Conservation (phyloP, 2,329 filamentous ascomycete genomes). For the Periconia macrospinosa region DNA sequence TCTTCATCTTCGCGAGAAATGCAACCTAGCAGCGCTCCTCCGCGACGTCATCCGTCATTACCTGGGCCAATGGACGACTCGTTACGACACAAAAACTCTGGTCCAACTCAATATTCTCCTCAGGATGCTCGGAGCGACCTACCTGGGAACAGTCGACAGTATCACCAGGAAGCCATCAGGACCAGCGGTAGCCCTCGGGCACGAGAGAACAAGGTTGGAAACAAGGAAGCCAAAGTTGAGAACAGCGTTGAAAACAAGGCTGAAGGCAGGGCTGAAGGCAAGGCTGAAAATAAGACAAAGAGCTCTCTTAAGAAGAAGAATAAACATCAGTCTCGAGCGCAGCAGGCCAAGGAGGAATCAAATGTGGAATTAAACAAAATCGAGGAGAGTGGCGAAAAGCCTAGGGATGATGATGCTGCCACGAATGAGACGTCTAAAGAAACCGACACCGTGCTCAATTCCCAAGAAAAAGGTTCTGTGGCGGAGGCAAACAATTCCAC, state of each 20-base stretch:
- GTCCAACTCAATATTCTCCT: constrained; percentile 30
- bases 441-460: too few species aligned
- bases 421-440: too few species aligned
- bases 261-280: not conserved
- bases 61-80: not conserved
- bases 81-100: not conserved
- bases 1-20: not conserved
- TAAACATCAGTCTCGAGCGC: not conserved
- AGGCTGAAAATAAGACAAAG: not conserved
- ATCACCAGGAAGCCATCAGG: not conserved
- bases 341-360: not conserved
- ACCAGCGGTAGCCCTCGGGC: constrained; percentile 15
- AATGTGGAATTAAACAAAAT: not conserved
- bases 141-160: constrained; percentile 11
- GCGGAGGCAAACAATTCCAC: too few species aligned
- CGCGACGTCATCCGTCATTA: not conserved
- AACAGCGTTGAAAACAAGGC: not conserved
- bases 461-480: too few species aligned
- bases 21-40: not conserved
- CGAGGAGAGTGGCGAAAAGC: not conserved
- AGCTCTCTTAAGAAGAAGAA: not conserved
- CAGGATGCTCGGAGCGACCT: constrained; percentile 41
- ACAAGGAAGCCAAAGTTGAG: not conserved
- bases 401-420: too few species aligned
- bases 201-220: constrained; percentile 18